These are phyloP conservation scores for Phialophora tarda DNA, from an alignment of 2,329 filamentous ascomycete genomes.

Conservation along the genomic window DNA sequence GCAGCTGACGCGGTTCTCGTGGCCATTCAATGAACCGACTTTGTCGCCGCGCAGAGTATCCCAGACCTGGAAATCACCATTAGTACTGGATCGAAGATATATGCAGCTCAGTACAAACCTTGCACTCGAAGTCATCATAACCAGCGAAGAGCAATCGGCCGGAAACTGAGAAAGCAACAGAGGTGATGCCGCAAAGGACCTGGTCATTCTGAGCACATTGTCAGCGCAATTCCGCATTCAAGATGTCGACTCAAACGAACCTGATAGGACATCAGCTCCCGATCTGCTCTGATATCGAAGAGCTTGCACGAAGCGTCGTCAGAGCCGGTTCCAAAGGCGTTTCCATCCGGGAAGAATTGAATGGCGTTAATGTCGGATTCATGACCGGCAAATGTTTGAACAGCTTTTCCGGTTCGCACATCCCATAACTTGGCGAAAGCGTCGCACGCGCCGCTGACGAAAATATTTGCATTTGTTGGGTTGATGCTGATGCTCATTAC, in stretches of 20 bases:
- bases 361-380: conserved; percentile 99
- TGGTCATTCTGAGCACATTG: conserved; percentile 76
- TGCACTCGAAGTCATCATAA: conserved; percentile 99
- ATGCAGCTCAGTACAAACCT: conserved; percentile 66
- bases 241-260: conserved; percentile 50
- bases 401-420: conserved; percentile 95
- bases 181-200: conserved; percentile 96
- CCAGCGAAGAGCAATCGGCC: conserved; percentile 93
- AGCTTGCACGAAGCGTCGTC: conserved; percentile 97
- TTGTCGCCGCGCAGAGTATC: conserved; percentile 96
- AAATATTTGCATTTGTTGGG: conserved; percentile 98
- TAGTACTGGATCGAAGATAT: conserved; percentile 32
- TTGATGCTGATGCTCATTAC: conserved; percentile 99
- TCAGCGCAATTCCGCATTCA: conserved; percentile 17
- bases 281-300: conserved; percentile 96
- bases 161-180: conserved; percentile 96
- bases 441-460: conserved; percentile 98
- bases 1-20: conserved; percentile 99
- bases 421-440: conserved; percentile 99
- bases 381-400: conserved; percentile 97
- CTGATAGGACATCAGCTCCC: conserved; percentile 73
- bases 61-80: conserved; percentile 74
- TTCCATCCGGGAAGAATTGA: conserved; percentile 98
- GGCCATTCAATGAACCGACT: conserved; percentile 92
- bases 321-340: conserved; percentile 96